Conservation (phyloP, 2,329 filamentous ascomycete species). For the Venturia nashicola region DNA sequence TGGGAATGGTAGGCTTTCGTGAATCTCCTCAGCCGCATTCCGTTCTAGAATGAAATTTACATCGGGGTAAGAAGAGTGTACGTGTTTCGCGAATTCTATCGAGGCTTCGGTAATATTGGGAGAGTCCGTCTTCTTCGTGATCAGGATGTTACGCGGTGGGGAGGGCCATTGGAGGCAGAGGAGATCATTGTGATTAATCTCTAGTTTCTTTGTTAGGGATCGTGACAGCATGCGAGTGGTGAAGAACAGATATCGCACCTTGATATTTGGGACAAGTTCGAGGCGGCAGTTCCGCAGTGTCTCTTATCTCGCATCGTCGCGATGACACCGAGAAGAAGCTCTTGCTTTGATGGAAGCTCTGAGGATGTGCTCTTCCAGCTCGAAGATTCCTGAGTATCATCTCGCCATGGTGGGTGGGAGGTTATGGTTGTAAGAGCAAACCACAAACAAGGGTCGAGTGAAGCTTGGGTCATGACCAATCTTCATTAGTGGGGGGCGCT, state of each 20-base stretch:
- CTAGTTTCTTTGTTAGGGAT: constrained; percentile 21
- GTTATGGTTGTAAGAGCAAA: not conserved
- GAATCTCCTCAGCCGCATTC: constrained; percentile 58
- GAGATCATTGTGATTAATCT: constrained; percentile 46
- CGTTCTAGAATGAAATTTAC: constrained; percentile 76
- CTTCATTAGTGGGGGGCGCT: not conserved
- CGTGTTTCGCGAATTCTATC: constrained; percentile 52
- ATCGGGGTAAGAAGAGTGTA: constrained; percentile 66
- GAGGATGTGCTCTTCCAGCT: not conserved
- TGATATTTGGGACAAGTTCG: constrained; percentile 22
- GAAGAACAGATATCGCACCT: constrained; percentile 4
- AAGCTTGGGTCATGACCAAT: not conserved
- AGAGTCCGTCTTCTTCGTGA: constrained; percentile 54
- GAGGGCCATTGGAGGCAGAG: constrained; percentile 55
- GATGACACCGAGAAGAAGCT: constrained; percentile 6
- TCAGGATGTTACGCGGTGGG: constrained; percentile 54
- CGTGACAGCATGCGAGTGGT: not conserved
- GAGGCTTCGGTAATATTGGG: constrained; percentile 42
- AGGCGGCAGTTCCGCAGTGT: constrained; percentile 29
- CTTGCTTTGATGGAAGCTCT: not conserved
- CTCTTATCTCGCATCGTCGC: constrained; percentile 32
- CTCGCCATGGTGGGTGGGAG: not conserved
- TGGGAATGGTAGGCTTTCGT: constrained; percentile 59
- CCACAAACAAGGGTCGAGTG: not conserved
- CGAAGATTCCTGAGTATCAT: constrained; percentile 2